Evolutionary conservation across 2,329 filamentous ascomycete species (phyloP), one percentile per base, ranked within the genome.

Genomic region (Pseudonectria buxi): DNA sequence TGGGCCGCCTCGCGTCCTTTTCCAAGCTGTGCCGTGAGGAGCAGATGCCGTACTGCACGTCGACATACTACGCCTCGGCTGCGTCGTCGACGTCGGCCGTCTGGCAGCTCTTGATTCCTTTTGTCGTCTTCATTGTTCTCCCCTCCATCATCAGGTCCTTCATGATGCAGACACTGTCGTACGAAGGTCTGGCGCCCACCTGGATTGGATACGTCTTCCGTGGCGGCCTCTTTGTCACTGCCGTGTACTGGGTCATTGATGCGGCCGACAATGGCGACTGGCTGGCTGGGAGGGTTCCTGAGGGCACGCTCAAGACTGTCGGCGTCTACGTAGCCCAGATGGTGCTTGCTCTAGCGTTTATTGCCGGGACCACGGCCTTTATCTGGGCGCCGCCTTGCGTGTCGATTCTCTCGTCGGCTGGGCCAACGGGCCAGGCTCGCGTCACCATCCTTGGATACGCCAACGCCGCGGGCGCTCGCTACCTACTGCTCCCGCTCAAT

Each of bases 1-100:
- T 96, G 10, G 83, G 82, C 11, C 81, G 90, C 35, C 36, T 90
- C 3, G 83, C 88, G 1, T 94, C 89, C 1, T 80, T 90, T 47
- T 95, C 92, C 9, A 85, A 88, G 47, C 78, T 98, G 14, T 98
- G 92, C 58, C 83, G 92, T 39, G 92, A 98, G 60, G 92, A 98
- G 64, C 92, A 98, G 64, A 95, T 96, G 86, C 92, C 92, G 0
- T 94, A 83, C 64, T 98, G 92, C 68, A 79, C 77, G 35, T 95
- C 90, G 2, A 95, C 92, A 0, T 98, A 95, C 66, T 98, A 98
- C 56, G 83, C 88, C 4, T 95, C 90, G 0, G 77, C 83, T 9
- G 86, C 82, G 3, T 95, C 90, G 1, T 96, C 92, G 0, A 96
- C 89, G 1, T 95, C 90, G 3, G 86, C 90, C 1, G 74, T 81